Base-by-base conservation (phyloP, 2,329 filamentous ascomycete genomes). In the Calonectria pauciramosa region DNA sequence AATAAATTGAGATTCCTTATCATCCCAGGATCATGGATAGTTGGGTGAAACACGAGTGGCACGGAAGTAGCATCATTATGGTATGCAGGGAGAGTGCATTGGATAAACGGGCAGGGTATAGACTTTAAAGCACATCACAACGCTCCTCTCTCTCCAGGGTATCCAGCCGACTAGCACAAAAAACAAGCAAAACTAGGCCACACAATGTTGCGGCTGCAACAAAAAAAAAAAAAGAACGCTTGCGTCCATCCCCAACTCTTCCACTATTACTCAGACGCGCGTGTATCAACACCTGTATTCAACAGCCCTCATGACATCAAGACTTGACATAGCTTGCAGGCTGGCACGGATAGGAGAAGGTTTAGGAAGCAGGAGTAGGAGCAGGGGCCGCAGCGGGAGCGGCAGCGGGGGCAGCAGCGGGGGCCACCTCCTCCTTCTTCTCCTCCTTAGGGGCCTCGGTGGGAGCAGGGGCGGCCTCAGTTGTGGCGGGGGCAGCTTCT, bases 111-210 rank as follows among this genome's bases (percentile, higher is more conserved):
- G 75, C 76, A 79, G 82, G 82, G 81, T 83, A 83, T 83, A 83
- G 79, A 79, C 81, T 81, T 76, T 56, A 79, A 76, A 77, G 76
- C 74, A 80, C 79, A 80, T 80, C 76, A 75, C 79, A 73, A 70
- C 75, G 70, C 73, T 79, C 79, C 76, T 81, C 76, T 81, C 76
- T 79, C 77, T 76, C 74, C 75, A 73, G 80, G 80, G 82, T 84
- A 84, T 84, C 81, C 82, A 83, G 81, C 81, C 72, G 78, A 80
- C 73, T 74, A 80, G 77, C 77, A 78, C 52, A 79, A 77, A 81
- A 59, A 76, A 73, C 52, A 72, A 77, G 54, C 23, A 73, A 20
- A 32, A 68, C 51, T n/a, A 75, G 41, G 36, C 65, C 56, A 26
- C 51, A 60, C 30, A 67, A 51, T 30, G 51, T 47, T 64, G 64